phyloP scores from a whole-genome alignment of 2,329 filamentous ascomycete genomes.

The Endoconidiophora laricicola region DNA sequence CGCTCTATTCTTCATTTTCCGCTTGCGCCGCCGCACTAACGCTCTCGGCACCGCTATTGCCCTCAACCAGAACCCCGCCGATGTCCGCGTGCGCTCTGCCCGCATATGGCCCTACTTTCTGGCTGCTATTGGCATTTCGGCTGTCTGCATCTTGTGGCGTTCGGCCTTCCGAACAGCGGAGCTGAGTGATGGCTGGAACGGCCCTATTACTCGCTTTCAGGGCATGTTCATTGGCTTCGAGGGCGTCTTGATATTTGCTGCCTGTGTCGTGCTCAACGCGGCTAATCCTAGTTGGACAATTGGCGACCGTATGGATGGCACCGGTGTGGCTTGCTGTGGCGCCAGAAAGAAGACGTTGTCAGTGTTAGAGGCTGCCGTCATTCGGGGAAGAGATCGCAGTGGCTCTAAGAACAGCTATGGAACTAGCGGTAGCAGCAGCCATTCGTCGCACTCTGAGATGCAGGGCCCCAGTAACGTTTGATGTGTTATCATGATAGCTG shows the following conservation, averaged over 20 bases:
- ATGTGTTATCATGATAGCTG: too few species aligned
- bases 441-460: too few species aligned
- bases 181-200: constrained; percentile 45
- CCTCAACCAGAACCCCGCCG: constrained; percentile 24
- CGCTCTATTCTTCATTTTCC: constrained; percentile 28
- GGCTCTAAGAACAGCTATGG: constrained; percentile 3
- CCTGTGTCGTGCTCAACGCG: constrained; percentile 27
- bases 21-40: constrained; percentile 23
- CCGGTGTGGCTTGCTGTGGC: constrained; percentile 14
- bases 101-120: constrained; percentile 37
- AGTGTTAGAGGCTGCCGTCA: background rate
- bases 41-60: constrained; percentile 19
- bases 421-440: too few species aligned
- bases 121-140: constrained; percentile 36
- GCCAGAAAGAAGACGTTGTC: background rate
- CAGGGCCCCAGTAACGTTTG: too few species aligned
- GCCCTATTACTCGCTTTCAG: constrained; percentile 38
- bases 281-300: constrained; percentile 26
- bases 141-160: constrained; percentile 46
- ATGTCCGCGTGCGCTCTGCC: constrained; percentile 24
- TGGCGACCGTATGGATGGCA: constrained; percentile 17
- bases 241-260: constrained; percentile 34
- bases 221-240: constrained; percentile 41
- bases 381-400: constrained; percentile 1
- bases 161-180: constrained; percentile 51